Evolutionary conservation across 148 eudicot genomes (phyloP).

Genomic region (Linanthus parryae): DNA sequence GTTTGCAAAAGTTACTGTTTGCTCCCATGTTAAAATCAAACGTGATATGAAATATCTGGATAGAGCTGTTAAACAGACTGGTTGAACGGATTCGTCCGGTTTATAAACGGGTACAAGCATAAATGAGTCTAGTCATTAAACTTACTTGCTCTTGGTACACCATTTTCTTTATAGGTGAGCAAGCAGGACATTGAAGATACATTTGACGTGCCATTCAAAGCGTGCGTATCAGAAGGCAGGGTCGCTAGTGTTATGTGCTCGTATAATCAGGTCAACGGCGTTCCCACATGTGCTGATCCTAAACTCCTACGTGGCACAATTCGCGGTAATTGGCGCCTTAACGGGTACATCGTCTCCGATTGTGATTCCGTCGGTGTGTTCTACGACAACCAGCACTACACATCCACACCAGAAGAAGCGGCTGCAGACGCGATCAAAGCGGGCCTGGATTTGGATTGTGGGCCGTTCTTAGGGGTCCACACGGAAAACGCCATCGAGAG

Average conservation of each 20-base stretch:
- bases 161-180: conserved; percentile 54
- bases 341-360: conserved; percentile 92
- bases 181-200: conserved; percentile 84
- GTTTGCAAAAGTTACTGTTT: too few relatives aligned
- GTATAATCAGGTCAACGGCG: conserved; percentile 83
- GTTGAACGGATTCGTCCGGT: too few relatives aligned
- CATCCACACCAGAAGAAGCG: conserved; percentile 82
- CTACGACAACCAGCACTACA: conserved; percentile 65
- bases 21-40: too few relatives aligned
- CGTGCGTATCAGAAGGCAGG: conserved; percentile 77
- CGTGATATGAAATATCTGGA: too few relatives aligned
- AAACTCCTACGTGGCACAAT: conserved; percentile 60
- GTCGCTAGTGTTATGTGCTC: conserved; percentile 98
- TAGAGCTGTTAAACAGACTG: too few relatives aligned
- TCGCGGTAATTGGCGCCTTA: conserved; percentile 68
- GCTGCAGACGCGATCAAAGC: conserved; percentile 89
- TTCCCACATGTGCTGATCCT: conserved; percentile 93
- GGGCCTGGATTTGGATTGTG: conserved; percentile 92
- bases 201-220: conserved; percentile 68
- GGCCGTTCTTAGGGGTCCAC: conserved; percentile 58
- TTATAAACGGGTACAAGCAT: too few relatives aligned
- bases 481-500: conserved; percentile 51
- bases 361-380: conserved; percentile 88
- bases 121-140: too few relatives aligned
- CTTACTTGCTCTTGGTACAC: too few relatives aligned